Base-by-base conservation (phyloP, 2,329 filamentous ascomycete genomes). In the Exophiala lecanii-corni region DNA sequence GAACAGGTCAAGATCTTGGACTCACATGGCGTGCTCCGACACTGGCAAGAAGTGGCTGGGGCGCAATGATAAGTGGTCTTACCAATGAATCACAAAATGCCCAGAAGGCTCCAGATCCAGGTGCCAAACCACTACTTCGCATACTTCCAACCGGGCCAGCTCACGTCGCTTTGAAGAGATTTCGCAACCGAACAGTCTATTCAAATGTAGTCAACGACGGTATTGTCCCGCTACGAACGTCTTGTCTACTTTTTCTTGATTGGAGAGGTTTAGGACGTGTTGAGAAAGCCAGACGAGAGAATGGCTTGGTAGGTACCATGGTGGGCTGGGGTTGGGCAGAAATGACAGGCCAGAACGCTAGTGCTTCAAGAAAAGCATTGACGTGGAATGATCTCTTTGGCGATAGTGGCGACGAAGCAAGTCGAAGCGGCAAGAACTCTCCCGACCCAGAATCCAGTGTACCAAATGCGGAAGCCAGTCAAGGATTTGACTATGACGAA, bases 241-340 rank as follows among this genome's bases (percentile, higher is more conserved):
- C 91, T 51, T 98, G 91, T 63, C 71, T 98, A n/a, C 68, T 98
- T 4, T 98, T 98, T 59, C 71, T 98, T 1, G 92, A 98, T 61
- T 98, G 92, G 92, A 85, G 89, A 65, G 92, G 92, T 0, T 71
- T 98, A 3, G 91, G 85, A 4, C 83, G 88, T 28, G 92, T 98
- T 1, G 89, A 97, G 54, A 98, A 98, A 65, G 91, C 92, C 9
- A 79, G 91, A 16, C 74, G 92, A 61, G 91, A 94, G 61, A 94
- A 89, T 48, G 91, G 91, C 1, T 71, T 97, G 19, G 86, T 98
- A 26, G 89, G 94, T 40, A 95, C 89, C 0, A 81, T 97, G 51
- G 88, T 92, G 20, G 87, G 86, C 42, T 96, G 91, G 74, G 91
- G 92, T 2, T 96, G 89, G 86, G 86, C 88, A 6, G 92, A 98